Base-by-base conservation (phyloP, 208 protist species). In the Leishmania aethiopica region DNA sequence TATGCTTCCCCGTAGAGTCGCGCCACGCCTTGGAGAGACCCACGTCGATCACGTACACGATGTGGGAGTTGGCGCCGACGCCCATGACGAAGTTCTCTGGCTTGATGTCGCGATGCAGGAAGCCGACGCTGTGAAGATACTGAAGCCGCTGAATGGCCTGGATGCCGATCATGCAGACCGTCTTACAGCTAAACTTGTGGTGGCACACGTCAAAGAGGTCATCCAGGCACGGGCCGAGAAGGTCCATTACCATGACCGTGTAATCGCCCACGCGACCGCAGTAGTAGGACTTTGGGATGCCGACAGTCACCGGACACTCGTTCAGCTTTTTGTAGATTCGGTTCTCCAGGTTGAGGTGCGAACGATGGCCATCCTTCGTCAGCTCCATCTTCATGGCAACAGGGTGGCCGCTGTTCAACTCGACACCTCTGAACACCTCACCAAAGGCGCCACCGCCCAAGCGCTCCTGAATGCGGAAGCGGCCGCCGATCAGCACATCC, bases 181-280 rank as follows among this genome's bases (percentile, higher is more conserved):
- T 99, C 87, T 99, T 99, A 0, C 98, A 22, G 25, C 72, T 93
- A 84, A 99, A 99, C 45, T 85, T 88, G 19, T 91, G 87, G 32
- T 88, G 80, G 84, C 96, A 99, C 71, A 97, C 91, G 53, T 96
- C 98, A 82, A 99, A 99, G 10, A 99, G 86, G 82, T 99, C 99
- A 81, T 99, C 99, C 17, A 99, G 90, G 71, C 90, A 98, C 17
- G 99, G 99, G 0, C 99, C 99, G 0, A 99, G 91, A 15, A 99
- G 88, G 70, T 99, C 99, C 89, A 99, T 99, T 37, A 99, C 99
- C 90, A 99, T 97, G 19, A 99, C 98, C 78, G 99, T 99, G 86
- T 99, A 99, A 59, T 99, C 97, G 2, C 98, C 98, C 55, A 99
- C 98, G 7, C 94, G 69, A 2, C 99, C 99, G 86, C 91, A 99